A percentile compares a stretch with the other conserved stretches of the same genome.
Conservation (phyloP, 2,329 filamentous ascomycete genomes). For the Nigrospora osmanthi region DNA sequence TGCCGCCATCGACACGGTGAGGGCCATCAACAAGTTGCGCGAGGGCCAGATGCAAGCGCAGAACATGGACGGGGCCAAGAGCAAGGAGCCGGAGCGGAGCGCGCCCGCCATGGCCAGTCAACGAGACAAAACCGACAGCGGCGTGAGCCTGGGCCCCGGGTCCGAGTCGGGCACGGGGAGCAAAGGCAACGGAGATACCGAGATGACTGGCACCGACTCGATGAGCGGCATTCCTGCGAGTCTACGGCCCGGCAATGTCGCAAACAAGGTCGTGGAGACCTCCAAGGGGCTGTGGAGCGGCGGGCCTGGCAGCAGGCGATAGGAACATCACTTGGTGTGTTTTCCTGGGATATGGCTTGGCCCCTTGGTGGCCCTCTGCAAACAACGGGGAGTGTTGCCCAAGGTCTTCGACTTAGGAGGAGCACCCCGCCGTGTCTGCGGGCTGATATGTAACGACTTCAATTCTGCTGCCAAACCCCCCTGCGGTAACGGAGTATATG, state of each 20-base stretch:
- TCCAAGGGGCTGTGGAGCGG: conserved; percentile 55
- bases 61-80: conserved; percentile 54
- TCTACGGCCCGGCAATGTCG: conserved; percentile 45
- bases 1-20: conserved; percentile 63
- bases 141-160: conserved; percentile 27
- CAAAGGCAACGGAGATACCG: conserved; percentile 29
- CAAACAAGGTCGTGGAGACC: conserved; percentile 53
- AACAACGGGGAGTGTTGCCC: too few species aligned
- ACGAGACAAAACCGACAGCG: conserved; percentile 35
- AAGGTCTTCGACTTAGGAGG: too few species aligned
- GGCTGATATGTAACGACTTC: too few species aligned
- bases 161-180: conserved; percentile 41
- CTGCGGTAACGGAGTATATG: too few species aligned
- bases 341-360: not conserved
- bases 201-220: conserved; percentile 37
- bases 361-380: too few species aligned
- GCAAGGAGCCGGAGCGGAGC: conserved; percentile 39
- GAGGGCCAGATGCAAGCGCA: conserved; percentile 46
- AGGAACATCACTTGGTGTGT: conserved; percentile 2
- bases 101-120: conserved; percentile 18
- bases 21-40: conserved; percentile 63
- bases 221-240: conserved; percentile 35
- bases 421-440: too few species aligned
- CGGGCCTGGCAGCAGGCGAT: conserved; percentile 17
- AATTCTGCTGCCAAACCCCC: too few species aligned